phyloP scores from a whole-genome alignment of 805 yeast species.

The Spathaspora passalidarum region DNA sequence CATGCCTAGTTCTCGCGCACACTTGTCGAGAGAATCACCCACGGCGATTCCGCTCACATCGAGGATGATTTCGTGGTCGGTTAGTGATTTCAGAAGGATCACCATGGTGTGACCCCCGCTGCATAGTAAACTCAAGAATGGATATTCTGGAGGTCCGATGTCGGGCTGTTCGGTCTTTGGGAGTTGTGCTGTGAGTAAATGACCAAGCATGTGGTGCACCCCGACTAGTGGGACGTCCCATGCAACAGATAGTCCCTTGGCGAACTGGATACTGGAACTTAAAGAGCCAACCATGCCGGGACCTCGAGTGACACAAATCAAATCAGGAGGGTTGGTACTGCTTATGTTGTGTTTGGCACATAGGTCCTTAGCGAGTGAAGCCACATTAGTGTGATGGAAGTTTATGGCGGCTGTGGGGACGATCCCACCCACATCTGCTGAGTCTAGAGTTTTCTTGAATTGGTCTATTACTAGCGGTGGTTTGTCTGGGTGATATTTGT shows the following conservation, averaged over 20 bases:
- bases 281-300: slow-evolving; percentile 96
- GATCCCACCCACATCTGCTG: slow-evolving; percentile 73
- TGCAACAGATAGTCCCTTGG: slow-evolving; percentile 80
- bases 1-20: slow-evolving; percentile 82
- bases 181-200: slow-evolving; percentile 53
- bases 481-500: slow-evolving; percentile 34
- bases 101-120: slow-evolving; percentile 96
- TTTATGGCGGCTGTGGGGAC: slow-evolving; percentile 80
- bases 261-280: slow-evolving; percentile 76
- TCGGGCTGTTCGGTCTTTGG: slow-evolving; percentile 41
- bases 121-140: slow-evolving; percentile 73
- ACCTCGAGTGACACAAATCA: slow-evolving; percentile 89
- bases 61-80: slow-evolving; percentile 68
- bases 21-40: slow-evolving; percentile 92
- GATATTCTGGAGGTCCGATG: slow-evolving; percentile 51
- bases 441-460: slow-evolving; percentile 62
- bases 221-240: slow-evolving; percentile 79
- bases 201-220: slow-evolving; percentile 96
- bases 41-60: slow-evolving; percentile 85
- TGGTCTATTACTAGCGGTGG: slow-evolving; percentile 57
- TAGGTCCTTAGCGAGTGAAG: slow-evolving; percentile 46
- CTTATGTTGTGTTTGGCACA: slow-evolving; percentile 34
- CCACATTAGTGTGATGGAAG: slow-evolving; percentile 67
- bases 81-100: slow-evolving; percentile 59
- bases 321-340: slow-evolving; percentile 48